These are phyloP conservation scores for Nakazawaea ambrosiae DNA, from an alignment of 805 yeast genomes.

Conservation along the genomic window DNA sequence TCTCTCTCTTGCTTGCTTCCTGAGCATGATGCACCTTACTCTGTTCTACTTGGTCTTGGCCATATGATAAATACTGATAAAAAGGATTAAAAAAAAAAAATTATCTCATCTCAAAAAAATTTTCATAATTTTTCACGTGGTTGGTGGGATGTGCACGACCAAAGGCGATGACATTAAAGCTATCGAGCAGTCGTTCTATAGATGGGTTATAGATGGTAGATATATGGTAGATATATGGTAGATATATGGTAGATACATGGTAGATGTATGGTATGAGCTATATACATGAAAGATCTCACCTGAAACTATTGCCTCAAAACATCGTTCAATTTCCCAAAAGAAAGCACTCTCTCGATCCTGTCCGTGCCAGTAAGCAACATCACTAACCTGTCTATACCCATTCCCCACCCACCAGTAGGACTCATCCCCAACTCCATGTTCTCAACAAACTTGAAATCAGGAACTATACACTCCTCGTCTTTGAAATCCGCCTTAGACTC, in stretches of 20 bases:
- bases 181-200: too few species aligned
- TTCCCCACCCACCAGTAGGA: constrained; percentile 98
- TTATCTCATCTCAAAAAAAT: neutral
- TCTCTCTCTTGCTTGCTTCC: constrained; percentile 95
- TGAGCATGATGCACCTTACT: constrained; percentile 37
- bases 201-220: too few species aligned
- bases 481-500: constrained; percentile 34
- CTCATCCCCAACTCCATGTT: constrained; percentile 92
- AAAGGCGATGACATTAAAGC: too few species aligned
- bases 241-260: too few species aligned
- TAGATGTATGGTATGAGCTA: too few species aligned
- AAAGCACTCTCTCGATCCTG: constrained; percentile 68
- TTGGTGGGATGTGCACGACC: too few species aligned
- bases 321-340: constrained; percentile 70
- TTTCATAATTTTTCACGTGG: neutral
- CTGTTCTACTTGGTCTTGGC: neutral
- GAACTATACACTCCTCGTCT: constrained; percentile 58
- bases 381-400: constrained; percentile 84
- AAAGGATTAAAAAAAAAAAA: too few species aligned
- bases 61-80: neutral
- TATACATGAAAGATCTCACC: constrained; percentile 7
- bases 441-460: constrained; percentile 66
- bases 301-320: constrained; percentile 47
- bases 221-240: too few species aligned
- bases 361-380: constrained; percentile 64